These are phyloP conservation scores for Monosporascus sp. DNA, from an alignment of 2,329 filamentous ascomycete species.

Conservation along the genomic window DNA sequence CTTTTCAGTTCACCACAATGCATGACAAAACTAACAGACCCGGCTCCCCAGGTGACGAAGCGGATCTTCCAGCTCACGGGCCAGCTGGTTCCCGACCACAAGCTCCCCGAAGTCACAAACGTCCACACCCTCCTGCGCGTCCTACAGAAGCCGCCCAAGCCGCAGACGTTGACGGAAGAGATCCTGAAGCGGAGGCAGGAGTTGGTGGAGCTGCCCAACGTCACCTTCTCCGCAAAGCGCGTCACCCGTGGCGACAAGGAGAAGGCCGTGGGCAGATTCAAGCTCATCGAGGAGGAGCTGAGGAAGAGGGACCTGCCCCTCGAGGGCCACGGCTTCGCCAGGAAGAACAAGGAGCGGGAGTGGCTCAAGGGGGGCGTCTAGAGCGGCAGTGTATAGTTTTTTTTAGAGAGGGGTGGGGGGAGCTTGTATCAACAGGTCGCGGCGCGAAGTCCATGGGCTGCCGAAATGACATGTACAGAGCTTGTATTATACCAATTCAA, in stretches of 20 bases:
- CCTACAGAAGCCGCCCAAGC: slow-evolving; percentile 48
- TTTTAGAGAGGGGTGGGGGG: too few relatives aligned
- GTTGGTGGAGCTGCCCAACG: slow-evolving; percentile 54
- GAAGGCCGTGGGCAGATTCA: slow-evolving; percentile 67
- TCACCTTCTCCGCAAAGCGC: slow-evolving; percentile 59
- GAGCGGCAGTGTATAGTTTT: background rate
- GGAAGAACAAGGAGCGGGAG: slow-evolving; percentile 38
- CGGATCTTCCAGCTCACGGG: slow-evolving; percentile 78
- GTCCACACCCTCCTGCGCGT: slow-evolving; percentile 50
- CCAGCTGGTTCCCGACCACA: slow-evolving; percentile 65
- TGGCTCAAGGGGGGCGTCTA: slow-evolving; percentile 37
- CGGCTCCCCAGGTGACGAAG: slow-evolving; percentile 62
- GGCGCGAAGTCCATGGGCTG: too few relatives aligned
- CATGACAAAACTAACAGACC: background rate
- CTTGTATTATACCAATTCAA: background rate
- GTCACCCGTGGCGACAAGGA: slow-evolving; percentile 69
- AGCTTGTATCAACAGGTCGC: too few relatives aligned
- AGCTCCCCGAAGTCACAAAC: slow-evolving; percentile 52
- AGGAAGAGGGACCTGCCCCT: slow-evolving; percentile 56
- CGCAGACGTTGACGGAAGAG: slow-evolving; percentile 58
- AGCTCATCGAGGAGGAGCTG: slow-evolving; percentile 71
- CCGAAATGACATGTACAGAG: background rate
- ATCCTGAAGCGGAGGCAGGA: slow-evolving; percentile 37
- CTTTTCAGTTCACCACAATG: background rate
- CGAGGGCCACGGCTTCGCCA: slow-evolving; percentile 37